phyloP scores from a whole-genome alignment of 2,329 filamentous ascomycete genomes.

The Ophiostoma sp. region DNA sequence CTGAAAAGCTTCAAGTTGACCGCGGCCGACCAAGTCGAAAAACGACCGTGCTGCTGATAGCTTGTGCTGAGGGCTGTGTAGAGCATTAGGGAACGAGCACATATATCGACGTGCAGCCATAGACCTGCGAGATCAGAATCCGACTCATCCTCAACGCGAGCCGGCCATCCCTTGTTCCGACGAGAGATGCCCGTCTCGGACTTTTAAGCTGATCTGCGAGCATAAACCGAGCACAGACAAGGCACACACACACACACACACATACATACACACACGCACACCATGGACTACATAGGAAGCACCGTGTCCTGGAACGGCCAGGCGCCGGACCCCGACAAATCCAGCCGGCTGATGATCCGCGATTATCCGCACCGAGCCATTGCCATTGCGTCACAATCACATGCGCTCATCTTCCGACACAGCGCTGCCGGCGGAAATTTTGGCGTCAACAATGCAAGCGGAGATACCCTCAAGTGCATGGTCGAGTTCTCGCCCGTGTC shows the following conservation, averaged over 20 bases:
- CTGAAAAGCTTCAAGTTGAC: constrained; percentile 11
- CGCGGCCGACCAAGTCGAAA: background rate
- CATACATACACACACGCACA: background rate
- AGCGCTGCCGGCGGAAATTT: constrained; percentile 61
- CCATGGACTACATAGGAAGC: constrained; percentile 45
- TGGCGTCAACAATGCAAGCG: constrained; percentile 37
- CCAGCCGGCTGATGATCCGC: constrained; percentile 75
- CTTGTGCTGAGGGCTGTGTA: background rate
- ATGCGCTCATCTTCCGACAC: constrained; percentile 81
- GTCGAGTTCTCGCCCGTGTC: constrained; percentile 72
- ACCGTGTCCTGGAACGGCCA: constrained; percentile 43
- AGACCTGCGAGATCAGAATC: background rate
- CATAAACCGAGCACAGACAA: background rate
- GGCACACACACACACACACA: background rate
- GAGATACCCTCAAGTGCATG: constrained; percentile 60
- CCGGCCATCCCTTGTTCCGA: background rate
- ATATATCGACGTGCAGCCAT: background rate
- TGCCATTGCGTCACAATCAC: constrained; percentile 71
- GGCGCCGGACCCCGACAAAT: constrained; percentile 50
- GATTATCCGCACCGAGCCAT: constrained; percentile 84
- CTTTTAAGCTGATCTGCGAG: background rate
- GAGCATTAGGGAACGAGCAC: background rate
- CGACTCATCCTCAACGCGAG: background rate
- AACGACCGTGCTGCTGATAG: background rate
- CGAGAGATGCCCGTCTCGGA: background rate